phyloP scores from a whole-genome alignment of 164 flowering plant species.

The Hamamelis virginiana region DNA sequence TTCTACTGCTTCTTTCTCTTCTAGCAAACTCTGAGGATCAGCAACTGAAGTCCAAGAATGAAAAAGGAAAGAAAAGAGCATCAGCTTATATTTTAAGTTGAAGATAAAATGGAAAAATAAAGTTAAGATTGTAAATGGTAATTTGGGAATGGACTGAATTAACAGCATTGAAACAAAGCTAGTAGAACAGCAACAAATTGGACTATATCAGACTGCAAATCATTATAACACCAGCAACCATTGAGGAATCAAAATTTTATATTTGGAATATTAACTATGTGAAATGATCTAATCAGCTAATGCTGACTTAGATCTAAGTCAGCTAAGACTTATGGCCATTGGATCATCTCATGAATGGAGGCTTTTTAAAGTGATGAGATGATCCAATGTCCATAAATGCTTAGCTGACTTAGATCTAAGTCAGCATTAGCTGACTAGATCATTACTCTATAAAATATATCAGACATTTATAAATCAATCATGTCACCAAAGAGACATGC shows the following conservation, averaged over 20 bases:
- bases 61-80: slow-evolving; percentile 3
- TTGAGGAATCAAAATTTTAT: background rate
- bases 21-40: slow-evolving; percentile 90
- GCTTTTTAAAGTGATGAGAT: too few relatives aligned
- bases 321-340: too few relatives aligned
- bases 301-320: too few relatives aligned
- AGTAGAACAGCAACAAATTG: background rate
- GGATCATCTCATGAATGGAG: too few relatives aligned
- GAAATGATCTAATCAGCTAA: too few relatives aligned
- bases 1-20: slow-evolving; percentile 78
- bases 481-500: background rate
- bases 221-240: background rate
- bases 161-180: background rate
- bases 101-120: background rate
- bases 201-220: background rate
- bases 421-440: too few relatives aligned
- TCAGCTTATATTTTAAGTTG: background rate
- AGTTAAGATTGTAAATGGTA: background rate
- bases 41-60: slow-evolving; percentile 53
- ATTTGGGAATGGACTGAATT: background rate
- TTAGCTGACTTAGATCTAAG: too few relatives aligned
- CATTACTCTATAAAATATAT: too few relatives aligned
- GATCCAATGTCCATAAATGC: too few relatives aligned
- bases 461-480: background rate
- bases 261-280: background rate